Percentiles rank a stretch among this genome's conserved stretches.
phyloP scores from a whole-genome alignment of 345 rosid genomes.

The Populus pruinosa region DNA sequence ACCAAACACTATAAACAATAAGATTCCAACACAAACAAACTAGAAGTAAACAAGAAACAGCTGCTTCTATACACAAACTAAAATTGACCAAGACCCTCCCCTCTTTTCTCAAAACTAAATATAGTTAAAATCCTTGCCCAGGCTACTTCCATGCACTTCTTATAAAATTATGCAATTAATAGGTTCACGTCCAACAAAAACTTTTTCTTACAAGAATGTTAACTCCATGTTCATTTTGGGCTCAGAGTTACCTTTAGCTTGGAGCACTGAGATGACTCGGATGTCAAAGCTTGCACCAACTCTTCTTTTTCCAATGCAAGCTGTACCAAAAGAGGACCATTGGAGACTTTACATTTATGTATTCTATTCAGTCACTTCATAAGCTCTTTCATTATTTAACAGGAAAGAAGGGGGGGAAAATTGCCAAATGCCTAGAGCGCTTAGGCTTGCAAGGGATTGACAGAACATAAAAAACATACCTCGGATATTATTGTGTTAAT shows the following conservation, averaged over 20 bases:
- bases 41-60: neutral
- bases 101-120: neutral
- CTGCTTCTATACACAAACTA: neutral
- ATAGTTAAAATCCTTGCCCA: neutral
- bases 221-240: neutral
- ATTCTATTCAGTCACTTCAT: constrained; percentile 3
- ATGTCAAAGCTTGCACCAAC: constrained; percentile 64
- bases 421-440: neutral
- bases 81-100: neutral
- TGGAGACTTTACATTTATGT: neutral
- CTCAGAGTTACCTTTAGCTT: constrained; percentile 59
- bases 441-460: neutral
- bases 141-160: neutral
- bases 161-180: no score
- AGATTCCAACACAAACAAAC: neutral
- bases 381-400: neutral
- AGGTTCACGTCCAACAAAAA: neutral
- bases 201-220: neutral
- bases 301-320: constrained; percentile 86
- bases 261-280: constrained; percentile 66
- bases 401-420: neutral
- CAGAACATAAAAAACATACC: constrained; percentile 33
- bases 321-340: constrained; percentile 41
- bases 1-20: neutral
- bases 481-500: constrained; percentile 67